Percentiles rank a stretch among this genome's conserved stretches.
Evolutionary conservation across 352 stramenopile genomes (phyloP).

Genomic region (Phytopythium helicoides): DNA sequence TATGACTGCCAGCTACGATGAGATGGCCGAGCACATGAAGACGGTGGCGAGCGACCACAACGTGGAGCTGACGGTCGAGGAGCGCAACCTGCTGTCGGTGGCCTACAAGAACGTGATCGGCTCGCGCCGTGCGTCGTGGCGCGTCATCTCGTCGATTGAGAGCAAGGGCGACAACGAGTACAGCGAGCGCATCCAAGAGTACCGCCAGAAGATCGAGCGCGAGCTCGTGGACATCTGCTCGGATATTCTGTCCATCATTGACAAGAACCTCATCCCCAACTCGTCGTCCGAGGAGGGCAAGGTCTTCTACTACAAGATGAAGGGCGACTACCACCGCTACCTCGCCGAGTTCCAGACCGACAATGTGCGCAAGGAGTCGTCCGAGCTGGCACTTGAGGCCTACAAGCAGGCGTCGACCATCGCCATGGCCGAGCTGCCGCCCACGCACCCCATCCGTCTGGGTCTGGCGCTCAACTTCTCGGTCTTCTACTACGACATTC

Average conservation of each 20-base stretch:
- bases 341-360: conserved; percentile 98
- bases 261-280: conserved; percentile 98
- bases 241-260: conserved; percentile 97
- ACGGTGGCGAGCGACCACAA: conserved; percentile 95
- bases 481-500: conserved; percentile 99
- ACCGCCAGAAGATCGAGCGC: conserved; percentile 96
- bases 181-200: conserved; percentile 87
- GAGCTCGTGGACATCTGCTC: conserved; percentile 98
- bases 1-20: conserved; percentile 89
- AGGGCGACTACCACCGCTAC: conserved; percentile 99
- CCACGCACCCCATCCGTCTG: conserved; percentile 98
- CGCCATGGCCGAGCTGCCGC: conserved; percentile 94
- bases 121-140: conserved; percentile 97
- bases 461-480: conserved; percentile 99
- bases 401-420: conserved; percentile 89
- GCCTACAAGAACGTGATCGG: conserved; percentile 99
- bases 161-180: conserved; percentile 96
- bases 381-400: conserved; percentile 73
- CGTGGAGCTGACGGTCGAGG: conserved; percentile 97
- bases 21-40: conserved; percentile 98
- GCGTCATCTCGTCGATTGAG: conserved; percentile 98
- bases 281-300: conserved; percentile 97
- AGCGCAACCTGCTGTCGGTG: conserved; percentile 96
- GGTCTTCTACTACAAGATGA: conserved; percentile 99
- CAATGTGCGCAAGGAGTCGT: conserved; percentile 94